phyloP scores from a whole-genome alignment of 1,284 basidiomycete genomes.

The Cutaneotrichosporon dermatis region DNA sequence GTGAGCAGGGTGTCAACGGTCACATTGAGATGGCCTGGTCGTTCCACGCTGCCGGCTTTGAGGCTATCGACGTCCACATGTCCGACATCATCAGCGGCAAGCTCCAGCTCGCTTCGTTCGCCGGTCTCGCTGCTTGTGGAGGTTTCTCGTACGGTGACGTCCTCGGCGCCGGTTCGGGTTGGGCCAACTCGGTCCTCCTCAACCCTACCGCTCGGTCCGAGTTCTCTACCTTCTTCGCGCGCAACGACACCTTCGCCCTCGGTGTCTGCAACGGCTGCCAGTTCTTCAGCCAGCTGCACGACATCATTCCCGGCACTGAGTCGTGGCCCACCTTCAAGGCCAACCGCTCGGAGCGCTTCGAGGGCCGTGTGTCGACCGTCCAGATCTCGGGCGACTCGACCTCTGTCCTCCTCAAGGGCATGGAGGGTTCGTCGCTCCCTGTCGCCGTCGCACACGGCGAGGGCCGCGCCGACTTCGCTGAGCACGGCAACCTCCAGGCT shows the following conservation, averaged over 20 bases:
- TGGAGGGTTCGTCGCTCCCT: slow-evolving; percentile 81
- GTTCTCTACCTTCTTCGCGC: slow-evolving; percentile 75
- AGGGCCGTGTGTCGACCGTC: slow-evolving; percentile 77
- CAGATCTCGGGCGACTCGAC: slow-evolving; percentile 59
- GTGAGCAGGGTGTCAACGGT: slow-evolving; percentile 98
- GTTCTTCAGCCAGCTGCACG: slow-evolving; percentile 81
- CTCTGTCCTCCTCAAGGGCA: slow-evolving; percentile 81
- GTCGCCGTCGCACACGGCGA: slow-evolving; percentile 96
- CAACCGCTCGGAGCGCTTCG: slow-evolving; percentile 86
- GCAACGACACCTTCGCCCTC: slow-evolving; percentile 77
- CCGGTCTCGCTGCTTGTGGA: slow-evolving; percentile 89
- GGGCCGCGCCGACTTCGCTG: slow-evolving; percentile 71
- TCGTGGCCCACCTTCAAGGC: slow-evolving; percentile 88
- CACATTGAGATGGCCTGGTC: slow-evolving; percentile 99
- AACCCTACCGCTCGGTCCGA: slow-evolving; percentile 68
- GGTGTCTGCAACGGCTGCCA: slow-evolving; percentile 99
- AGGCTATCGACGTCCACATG: slow-evolving; percentile 96
- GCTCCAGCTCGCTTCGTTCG: slow-evolving; percentile 64
- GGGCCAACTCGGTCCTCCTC: slow-evolving; percentile 89
- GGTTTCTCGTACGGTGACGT: slow-evolving; percentile 99
- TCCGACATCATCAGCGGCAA: slow-evolving; percentile 80
- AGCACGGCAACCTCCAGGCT: slow-evolving; percentile 47
- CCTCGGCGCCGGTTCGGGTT: slow-evolving; percentile 93
- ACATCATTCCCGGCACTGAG: slow-evolving; percentile 80
- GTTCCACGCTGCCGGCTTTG: slow-evolving; percentile 88